Conservation (phyloP, 495 filamentous ascomycete genomes). For the Lophium mytilinum region DNA sequence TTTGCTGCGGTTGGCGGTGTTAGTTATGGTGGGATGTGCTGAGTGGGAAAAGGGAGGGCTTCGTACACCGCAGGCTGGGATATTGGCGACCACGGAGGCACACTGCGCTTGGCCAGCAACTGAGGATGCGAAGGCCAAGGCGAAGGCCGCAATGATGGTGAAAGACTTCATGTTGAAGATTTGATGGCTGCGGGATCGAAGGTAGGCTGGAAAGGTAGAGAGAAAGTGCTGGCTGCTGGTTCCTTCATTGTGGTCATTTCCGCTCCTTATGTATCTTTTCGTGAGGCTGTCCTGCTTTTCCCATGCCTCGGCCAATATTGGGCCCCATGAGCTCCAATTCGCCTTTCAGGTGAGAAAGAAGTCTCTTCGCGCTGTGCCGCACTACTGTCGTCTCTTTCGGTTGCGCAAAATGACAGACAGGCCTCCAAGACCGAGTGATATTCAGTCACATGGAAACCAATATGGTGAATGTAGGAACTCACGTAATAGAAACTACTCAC, state of each 20-base stretch:
- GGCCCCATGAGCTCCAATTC: background rate
- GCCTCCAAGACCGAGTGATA: too few species aligned
- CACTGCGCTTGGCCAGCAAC: background rate
- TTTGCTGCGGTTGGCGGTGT: background rate
- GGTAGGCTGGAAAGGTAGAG: background rate
- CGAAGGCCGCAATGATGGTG: background rate
- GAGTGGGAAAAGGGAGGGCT: background rate
- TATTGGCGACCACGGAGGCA: background rate
- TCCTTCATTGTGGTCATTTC: background rate
- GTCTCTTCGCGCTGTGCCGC: too few species aligned
- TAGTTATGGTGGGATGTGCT: background rate
- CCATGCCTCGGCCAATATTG: background rate
- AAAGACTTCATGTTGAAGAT: conserved; percentile 3
- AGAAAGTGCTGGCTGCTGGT: background rate
- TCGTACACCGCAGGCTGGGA: conserved; percentile 2
- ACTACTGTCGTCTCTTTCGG: too few species aligned
- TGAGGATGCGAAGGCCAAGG: background rate
- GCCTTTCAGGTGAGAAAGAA: background rate
- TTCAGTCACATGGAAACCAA: too few species aligned
- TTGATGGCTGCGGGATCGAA: background rate
- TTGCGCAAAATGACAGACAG: too few species aligned
- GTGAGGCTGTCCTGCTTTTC: background rate
- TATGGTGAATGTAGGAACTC: too few species aligned
- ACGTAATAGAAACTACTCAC: too few species aligned
- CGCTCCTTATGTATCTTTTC: background rate